Base-by-base conservation (phyloP, 2,329 filamentous ascomycete species). In the Exophiala xenobiotica region DNA sequence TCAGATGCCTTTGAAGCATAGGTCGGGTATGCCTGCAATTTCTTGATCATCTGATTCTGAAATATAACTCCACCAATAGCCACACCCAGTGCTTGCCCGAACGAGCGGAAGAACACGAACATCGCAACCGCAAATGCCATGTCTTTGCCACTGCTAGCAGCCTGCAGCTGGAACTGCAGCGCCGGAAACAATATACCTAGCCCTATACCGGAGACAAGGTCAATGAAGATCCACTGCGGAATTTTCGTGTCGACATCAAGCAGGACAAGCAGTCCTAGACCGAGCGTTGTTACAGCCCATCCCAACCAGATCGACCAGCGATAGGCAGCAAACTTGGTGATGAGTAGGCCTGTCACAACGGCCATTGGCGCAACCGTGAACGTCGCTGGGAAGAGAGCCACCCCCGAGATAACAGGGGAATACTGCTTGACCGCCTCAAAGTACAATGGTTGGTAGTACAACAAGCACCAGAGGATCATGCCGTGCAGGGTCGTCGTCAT, bases 31-130 rank as follows among this genome's bases (percentile, higher is more conserved):
- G 65, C 70, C 11, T 71, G 58, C 38, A 86, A 66, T 54, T 79
- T 76, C 38, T 67, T 68, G 47, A 70, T 71, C 68, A 85, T 79
- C 23, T 59, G 74, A 58, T 87, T 88, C 66, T 88, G 83, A 69
- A 88, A 88, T 46, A 86, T 77, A 24, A 85, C 82, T 3, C 85
- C 84, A 1, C 82, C 81, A 45, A 87, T 74, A 1, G 85, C 83
- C 2, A 88, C 80, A 19, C 85, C 85, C 7, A 87, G 68, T 0
- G 79, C 75, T 63, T 87, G 82, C 0, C 85, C 85, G 19, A 87
- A 76, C 1, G 79, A 77, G 11, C 83, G 78, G 60, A 83, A 77
- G 71, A 89, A 88, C 46, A 78, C 79, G 68, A 84, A 86, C 71
- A 88, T 80, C 8, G 80, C 83, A 0, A 78, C 77, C 0, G 81